These are phyloP conservation scores for Talaromyces wortmannii DNA, from an alignment of 495 filamentous ascomycete species.

Conservation along the genomic window DNA sequence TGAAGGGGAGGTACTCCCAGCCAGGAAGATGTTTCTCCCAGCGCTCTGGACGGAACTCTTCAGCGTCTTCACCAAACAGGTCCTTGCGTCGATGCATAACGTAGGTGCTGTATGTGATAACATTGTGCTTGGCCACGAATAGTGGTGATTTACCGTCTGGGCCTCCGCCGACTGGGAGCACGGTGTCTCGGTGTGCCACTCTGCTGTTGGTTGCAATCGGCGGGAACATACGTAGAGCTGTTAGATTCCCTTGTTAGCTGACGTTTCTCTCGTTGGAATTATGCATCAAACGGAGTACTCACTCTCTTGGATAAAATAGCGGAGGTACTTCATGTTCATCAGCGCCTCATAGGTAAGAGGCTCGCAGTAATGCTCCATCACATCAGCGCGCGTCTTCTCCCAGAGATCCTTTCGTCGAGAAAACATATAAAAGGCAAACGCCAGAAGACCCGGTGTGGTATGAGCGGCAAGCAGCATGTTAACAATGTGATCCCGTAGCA, in stretches of 20 bases:
- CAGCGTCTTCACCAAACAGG: conserved; percentile 20
- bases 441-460: conserved; percentile 50
- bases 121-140: conserved; percentile 30
- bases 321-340: conserved; percentile 44
- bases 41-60: conserved; percentile 24
- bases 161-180: conserved; percentile 43
- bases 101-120: conserved; percentile 15
- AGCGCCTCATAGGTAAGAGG: conserved; percentile 26
- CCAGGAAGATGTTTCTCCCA: conserved; percentile 33
- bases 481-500: conserved; percentile 45
- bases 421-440: conserved; percentile 50
- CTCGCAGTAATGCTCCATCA: no score
- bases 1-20: conserved; percentile 59
- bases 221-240: conserved; percentile 42
- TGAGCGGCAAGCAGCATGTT: conserved; percentile 55
- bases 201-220: conserved; percentile 43
- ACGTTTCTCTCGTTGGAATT: no score
- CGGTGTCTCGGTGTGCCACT: conserved; percentile 37
- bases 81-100: conserved; percentile 25
- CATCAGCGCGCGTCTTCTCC: conserved; percentile 10
- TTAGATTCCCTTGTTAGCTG: no score
- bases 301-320: conserved; percentile 44
- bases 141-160: conserved; percentile 37
- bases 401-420: conserved; percentile 21
- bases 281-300: neutral